These are phyloP conservation scores for Zostera marina DNA, from an alignment of 116 monocot species.

Conservation along the genomic window DNA sequence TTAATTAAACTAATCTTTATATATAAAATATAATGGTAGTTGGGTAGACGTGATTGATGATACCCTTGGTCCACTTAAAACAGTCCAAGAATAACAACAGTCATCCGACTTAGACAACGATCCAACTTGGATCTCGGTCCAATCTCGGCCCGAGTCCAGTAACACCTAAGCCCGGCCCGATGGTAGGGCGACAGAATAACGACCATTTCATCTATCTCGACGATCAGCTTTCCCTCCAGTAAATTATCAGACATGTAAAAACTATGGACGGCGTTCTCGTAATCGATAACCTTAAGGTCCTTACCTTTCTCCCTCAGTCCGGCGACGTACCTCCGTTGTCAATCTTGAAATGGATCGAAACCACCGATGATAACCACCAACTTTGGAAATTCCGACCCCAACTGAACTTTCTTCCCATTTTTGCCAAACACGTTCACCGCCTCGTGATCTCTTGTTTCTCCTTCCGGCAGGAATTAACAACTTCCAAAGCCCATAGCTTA, in stretches of 20 bases:
- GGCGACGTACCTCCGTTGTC: constrained; percentile 44
- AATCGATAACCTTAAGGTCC: constrained; percentile 34
- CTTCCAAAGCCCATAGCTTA: constrained; percentile 55
- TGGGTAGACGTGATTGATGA: no score
- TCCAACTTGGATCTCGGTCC: no score
- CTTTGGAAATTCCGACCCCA: constrained; percentile 6
- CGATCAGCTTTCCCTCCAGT: constrained; percentile 4
- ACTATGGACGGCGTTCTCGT: constrained; percentile 31
- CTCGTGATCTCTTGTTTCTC: constrained; percentile 29
- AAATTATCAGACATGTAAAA: constrained; percentile 46
- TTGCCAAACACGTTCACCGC: constrained; percentile 19
- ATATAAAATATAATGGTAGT: no score
- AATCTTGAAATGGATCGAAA: constrained; percentile 50
- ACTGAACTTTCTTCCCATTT: neutral
- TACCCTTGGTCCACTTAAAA: no score
- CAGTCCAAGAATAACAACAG: no score
- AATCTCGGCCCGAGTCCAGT: no score
- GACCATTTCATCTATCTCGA: no score
- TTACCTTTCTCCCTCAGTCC: constrained; percentile 28
- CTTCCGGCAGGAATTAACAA: constrained; percentile 59
- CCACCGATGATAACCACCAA: constrained; percentile 32
- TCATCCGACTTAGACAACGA: no score
- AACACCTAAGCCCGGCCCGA: no score
- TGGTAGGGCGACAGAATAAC: no score
- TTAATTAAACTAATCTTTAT: no score